phyloP scores from a whole-genome alignment of 257 asterid species.

The Vinca minor region DNA sequence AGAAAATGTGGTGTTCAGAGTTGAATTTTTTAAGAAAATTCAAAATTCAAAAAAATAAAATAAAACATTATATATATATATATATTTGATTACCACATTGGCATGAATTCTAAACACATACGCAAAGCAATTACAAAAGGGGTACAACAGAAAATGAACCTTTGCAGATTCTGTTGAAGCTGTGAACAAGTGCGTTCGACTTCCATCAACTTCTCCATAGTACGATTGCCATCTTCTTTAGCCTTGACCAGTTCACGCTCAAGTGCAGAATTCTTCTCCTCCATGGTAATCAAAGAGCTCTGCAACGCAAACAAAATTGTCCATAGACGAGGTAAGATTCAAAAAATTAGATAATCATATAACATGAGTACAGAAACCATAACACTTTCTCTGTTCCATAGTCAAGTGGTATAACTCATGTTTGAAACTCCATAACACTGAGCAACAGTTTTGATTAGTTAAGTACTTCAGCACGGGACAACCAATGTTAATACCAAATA shows the following conservation, averaged over 20 bases:
- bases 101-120: neutral
- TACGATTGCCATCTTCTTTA: constrained; percentile 53
- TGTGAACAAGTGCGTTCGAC: constrained; percentile 65
- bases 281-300: constrained; percentile 57
- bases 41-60: no score
- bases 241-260: constrained; percentile 63
- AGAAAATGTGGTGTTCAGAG: no score
- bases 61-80: no score
- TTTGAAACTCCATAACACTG: neutral
- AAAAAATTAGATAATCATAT: neutral
- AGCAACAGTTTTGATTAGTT: neutral
- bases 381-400: neutral
- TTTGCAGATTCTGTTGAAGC: constrained; percentile 54
- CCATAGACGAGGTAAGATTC: constrained; percentile 7
- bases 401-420: neutral
- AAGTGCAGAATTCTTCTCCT: constrained; percentile 53
- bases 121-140: neutral
- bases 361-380: neutral
- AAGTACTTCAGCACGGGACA: neutral
- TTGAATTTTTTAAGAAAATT: no score
- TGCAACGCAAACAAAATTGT: constrained; percentile 27
- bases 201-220: constrained; percentile 59
- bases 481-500: neutral
- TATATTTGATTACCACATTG: neutral
- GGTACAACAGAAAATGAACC: constrained; percentile 34